Percentiles rank a stretch among this genome's conserved stretches.
These are phyloP conservation scores for Pelomyxa schiedti DNA, from an alignment of 78 protist species.

Conservation along the genomic window DNA sequence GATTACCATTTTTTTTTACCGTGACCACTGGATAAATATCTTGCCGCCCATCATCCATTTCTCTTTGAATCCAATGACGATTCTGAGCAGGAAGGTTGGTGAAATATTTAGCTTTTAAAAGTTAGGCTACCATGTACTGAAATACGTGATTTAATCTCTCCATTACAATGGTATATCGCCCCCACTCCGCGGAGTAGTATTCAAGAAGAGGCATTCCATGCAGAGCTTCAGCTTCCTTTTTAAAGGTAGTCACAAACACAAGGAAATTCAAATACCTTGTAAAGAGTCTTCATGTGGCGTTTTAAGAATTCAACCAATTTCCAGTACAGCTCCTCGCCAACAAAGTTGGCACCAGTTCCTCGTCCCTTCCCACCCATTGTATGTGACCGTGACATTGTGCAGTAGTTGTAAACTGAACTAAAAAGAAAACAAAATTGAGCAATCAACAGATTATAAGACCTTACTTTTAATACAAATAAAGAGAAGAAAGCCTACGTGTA, in stretches of 20 bases:
- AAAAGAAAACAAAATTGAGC: not conserved
- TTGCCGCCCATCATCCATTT: slow-evolving; percentile 43
- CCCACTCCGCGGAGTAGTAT: slow-evolving; percentile 51
- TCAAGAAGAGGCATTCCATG: not conserved
- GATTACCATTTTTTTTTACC: slow-evolving; percentile 6
- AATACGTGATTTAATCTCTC: slow-evolving; percentile 44
- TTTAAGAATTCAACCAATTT: slow-evolving; percentile 19
- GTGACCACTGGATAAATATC: slow-evolving; percentile 47
- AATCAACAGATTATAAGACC: not conserved
- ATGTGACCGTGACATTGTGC: slow-evolving; percentile 50
- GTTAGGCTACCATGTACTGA: slow-evolving; percentile 33
- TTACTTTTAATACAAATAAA: not conserved
- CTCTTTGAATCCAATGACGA: slow-evolving; percentile 65
- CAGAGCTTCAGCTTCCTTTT: not conserved
- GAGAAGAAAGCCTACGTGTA: slow-evolving; percentile 41
- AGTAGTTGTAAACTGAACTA: slow-evolving; percentile 53
- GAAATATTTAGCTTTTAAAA: not conserved
- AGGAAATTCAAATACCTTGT: slow-evolving; percentile 6
- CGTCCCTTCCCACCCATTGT: slow-evolving; percentile 3
- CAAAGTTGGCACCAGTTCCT: slow-evolving; percentile 53
- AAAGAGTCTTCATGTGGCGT: slow-evolving; percentile 31
- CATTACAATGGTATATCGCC: slow-evolving; percentile 46
- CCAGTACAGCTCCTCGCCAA: slow-evolving; percentile 53
- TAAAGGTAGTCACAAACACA: not conserved
- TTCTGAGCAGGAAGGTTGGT: slow-evolving; percentile 15